phyloP scores from a whole-genome alignment of 768 basidiomycete genomes.

The Rhodocollybia butyracea region DNA sequence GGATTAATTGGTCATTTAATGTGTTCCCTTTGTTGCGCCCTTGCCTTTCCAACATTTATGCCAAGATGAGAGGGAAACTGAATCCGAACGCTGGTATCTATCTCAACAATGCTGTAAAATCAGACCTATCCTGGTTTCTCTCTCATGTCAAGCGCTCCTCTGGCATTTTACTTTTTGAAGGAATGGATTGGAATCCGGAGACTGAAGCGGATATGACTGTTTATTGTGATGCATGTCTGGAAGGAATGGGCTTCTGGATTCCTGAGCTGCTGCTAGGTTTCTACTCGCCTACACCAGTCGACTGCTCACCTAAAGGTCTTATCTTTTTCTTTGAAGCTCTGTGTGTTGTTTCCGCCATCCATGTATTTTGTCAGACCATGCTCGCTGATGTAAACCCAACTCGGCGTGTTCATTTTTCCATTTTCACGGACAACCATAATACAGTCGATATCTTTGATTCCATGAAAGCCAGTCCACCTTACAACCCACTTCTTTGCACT shows the following conservation, averaged over 20 bases:
- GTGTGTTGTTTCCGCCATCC: not conserved
- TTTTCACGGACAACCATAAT: constrained; percentile 23
- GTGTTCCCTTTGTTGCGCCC: constrained; percentile 21
- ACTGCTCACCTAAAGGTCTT: not conserved
- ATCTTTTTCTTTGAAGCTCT: too few species aligned
- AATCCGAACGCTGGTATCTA: constrained; percentile 7
- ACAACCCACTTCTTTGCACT: constrained; percentile 23
- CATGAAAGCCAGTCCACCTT: constrained; percentile 9
- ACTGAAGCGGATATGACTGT: constrained; percentile 1
- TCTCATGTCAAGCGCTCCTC: constrained; percentile 10
- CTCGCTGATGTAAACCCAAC: too few species aligned
- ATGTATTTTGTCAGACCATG: not conserved
- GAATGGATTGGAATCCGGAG: constrained; percentile 14
- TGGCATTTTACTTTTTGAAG: constrained; percentile 13
- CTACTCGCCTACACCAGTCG: not conserved
- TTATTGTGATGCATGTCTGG: constrained; percentile 1
- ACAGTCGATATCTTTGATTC: constrained; percentile 21
- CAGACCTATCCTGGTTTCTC: constrained; percentile 18
- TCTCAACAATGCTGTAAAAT: constrained; percentile 12
- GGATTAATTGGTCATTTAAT: constrained; percentile 24
- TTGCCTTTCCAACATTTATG: constrained; percentile 17
- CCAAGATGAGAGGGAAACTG: constrained; percentile 20
- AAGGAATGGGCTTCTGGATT: too few species aligned
- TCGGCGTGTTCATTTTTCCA: too few species aligned
- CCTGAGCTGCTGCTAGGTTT: not conserved